A percentile compares a stretch with the other conserved stretches of the same genome.
Evolutionary conservation across 306 rosid species (phyloP).

Genomic region (Rosa persica): DNA sequence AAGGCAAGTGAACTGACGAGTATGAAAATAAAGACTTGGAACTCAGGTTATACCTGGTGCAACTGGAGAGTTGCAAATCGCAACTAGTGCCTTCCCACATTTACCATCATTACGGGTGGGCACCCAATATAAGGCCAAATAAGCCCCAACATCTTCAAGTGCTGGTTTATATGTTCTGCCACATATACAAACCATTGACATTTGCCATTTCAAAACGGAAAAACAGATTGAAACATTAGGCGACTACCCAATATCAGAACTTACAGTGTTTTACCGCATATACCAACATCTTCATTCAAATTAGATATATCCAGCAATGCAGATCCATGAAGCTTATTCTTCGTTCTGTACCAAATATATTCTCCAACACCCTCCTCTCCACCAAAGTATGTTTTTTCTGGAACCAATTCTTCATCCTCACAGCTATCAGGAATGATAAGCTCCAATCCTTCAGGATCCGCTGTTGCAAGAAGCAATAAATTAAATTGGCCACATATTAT

Average conservation of each 20-base stretch:
- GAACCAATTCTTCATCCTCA: conserved; percentile 56
- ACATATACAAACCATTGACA: conserved; percentile 20
- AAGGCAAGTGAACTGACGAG: conserved; percentile 6
- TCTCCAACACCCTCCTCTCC: conserved; percentile 91
- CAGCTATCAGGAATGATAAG: conserved; percentile 73
- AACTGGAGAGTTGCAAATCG: conserved; percentile 60
- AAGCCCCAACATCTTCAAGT: conserved; percentile 78
- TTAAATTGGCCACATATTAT: neutral
- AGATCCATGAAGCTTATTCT: conserved; percentile 63
- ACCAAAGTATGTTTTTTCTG: conserved; percentile 69
- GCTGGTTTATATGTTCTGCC: conserved; percentile 72
- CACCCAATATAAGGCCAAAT: conserved; percentile 81
- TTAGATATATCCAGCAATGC: conserved; percentile 54
- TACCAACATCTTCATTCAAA: conserved; percentile 49
- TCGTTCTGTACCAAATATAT: conserved; percentile 71
- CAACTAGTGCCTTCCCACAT: conserved; percentile 73
- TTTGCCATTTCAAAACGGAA: conserved; percentile 20
- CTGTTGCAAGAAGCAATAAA: conserved; percentile 36
- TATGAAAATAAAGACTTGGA: conserved; percentile 6
- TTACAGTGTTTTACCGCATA: conserved; percentile 68
- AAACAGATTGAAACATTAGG: conserved; percentile 20
- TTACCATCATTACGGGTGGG: conserved; percentile 78
- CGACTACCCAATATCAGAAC: conserved; percentile 34
- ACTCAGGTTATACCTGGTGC: conserved; percentile 61
- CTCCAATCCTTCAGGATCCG: conserved; percentile 78